Percentiles rank a stretch among this genome's conserved stretches.
phyloP scores from a whole-genome alignment of 768 basidiomycete genomes.

The Dioszegia aurantiaca region DNA sequence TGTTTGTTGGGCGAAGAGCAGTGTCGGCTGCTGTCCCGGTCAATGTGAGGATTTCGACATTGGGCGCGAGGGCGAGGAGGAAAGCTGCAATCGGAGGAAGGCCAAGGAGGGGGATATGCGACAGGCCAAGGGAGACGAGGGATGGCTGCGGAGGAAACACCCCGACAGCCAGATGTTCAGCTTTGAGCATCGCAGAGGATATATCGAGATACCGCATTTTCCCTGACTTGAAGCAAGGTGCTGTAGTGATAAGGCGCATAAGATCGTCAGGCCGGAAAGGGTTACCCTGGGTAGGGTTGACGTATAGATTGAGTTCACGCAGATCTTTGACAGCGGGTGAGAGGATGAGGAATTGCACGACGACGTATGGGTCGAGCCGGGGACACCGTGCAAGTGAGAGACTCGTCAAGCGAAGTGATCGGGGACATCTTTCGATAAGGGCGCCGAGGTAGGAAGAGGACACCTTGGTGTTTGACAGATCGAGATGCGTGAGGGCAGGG shows the following conservation, averaged over 20 bases:
- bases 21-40: slow-evolving; percentile 66
- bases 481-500: slow-evolving; percentile 51
- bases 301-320: slow-evolving; percentile 75
- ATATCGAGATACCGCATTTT: slow-evolving; percentile 82
- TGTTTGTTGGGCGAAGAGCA: slow-evolving; percentile 54
- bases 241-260: slow-evolving; percentile 62
- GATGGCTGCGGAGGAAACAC: slow-evolving; percentile 64
- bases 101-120: slow-evolving; percentile 71
- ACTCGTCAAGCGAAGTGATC: slow-evolving; percentile 63
- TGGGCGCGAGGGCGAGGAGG: slow-evolving; percentile 64
- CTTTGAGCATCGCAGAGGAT: slow-evolving; percentile 73
- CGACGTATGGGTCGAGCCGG: slow-evolving; percentile 73
- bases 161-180: slow-evolving; percentile 56
- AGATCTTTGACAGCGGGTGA: slow-evolving; percentile 62
- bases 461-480: slow-evolving; percentile 50
- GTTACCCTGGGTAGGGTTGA: slow-evolving; percentile 60
- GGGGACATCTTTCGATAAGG: slow-evolving; percentile 57
- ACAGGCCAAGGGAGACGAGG: slow-evolving; percentile 84
- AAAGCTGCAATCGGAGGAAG: slow-evolving; percentile 68
- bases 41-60: slow-evolving; percentile 84
- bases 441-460: slow-evolving; percentile 51
- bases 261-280: slow-evolving; percentile 74
- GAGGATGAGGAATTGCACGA: slow-evolving; percentile 68
- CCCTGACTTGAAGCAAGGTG: slow-evolving; percentile 75
- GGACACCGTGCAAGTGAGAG: slow-evolving; percentile 83